Conservation (phyloP, 2,329 filamentous ascomycete species). For the Pseudovirgaria hyperparasitica region DNA sequence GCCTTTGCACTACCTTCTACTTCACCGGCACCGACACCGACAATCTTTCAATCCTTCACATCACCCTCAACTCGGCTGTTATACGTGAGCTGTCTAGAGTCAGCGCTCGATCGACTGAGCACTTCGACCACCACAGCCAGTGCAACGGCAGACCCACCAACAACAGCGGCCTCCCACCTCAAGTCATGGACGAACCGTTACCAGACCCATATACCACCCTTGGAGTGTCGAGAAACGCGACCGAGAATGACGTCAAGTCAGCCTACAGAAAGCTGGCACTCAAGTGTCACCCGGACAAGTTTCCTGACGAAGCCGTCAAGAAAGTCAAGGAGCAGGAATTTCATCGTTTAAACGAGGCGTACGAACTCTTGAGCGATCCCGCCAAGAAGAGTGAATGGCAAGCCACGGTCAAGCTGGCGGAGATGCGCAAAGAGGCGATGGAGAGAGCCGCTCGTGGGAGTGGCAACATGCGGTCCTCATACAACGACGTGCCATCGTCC, state of each 20-base stretch:
- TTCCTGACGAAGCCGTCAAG: constrained; percentile 66
- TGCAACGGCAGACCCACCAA: too few relatives aligned
- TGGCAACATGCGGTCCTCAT: constrained; percentile 18
- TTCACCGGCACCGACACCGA: background rate
- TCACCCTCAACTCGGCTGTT: background rate
- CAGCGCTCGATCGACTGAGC: too few relatives aligned
- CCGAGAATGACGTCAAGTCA: constrained; percentile 57
- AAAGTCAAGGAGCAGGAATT: constrained; percentile 75
- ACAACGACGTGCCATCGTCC: constrained; percentile 17
- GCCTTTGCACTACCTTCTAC: constrained; percentile 1
- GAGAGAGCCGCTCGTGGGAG: constrained; percentile 21
- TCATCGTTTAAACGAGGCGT: constrained; percentile 83
- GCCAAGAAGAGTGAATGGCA: constrained; percentile 63
- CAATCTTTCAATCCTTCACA: background rate
- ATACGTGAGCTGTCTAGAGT: background rate
- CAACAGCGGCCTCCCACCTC: constrained; percentile 2
- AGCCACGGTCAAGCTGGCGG: constrained; percentile 54
- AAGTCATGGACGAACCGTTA: constrained; percentile 28
- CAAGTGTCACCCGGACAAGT: constrained; percentile 84
- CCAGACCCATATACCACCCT: constrained; percentile 70
- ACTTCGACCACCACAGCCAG: constrained; percentile 5
- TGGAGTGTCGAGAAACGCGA: constrained; percentile 60
- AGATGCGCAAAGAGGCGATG: constrained; percentile 45
- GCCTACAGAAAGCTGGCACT: constrained; percentile 78
- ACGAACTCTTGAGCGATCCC: constrained; percentile 78